Base-by-base conservation (phyloP, 306 rosid species). In the Dryas drummondii region DNA sequence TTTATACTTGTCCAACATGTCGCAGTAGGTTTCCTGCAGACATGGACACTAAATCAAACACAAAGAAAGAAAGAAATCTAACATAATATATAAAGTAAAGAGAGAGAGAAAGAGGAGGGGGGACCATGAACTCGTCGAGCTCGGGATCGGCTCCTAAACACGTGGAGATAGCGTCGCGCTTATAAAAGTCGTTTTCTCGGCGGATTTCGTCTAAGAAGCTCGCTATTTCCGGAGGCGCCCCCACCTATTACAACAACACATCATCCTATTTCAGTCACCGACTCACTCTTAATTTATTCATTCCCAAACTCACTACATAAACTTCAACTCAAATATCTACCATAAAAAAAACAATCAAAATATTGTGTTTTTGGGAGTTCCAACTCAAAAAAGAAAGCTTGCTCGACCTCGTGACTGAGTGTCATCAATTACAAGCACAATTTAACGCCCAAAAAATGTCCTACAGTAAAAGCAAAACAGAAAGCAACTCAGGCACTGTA, bases 71-170 rank as follows among this genome's bases (percentile, higher is more conserved):
- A 42, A 3, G 17, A 22, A 26, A 11, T 17, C n/a, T 7, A 13
- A 15, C 5, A 14, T 5, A 22, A 9, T 5, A 45, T 22, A 45
- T 46, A 46, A 53, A 51, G 15, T 54, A 15, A 27, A 77, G 56
- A 73, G 65, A 9, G 46, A 60, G 49, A 59, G 57, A 44, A 71
- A 48, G 68, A 22, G 44, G 14, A 15, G 45, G 84, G 91, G 91
- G 88, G 93, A 93, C 97, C 99, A 94, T 94, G 88, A 94, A 94
- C 80, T 91, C 93, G 63, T 92, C 99, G 63, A 94, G 97, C 91
- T 91, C 99, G 91, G 97, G 99, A 88, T 96, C 99, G 89, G 84
- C 91, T 89, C 99, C 97, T 56, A 81, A 76, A 84, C 96, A 89
- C 92, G 97, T 89, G 97, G 97, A 84, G 75, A 85, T 87, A 40